Evolutionary conservation across 495 filamentous ascomycete species (phyloP), one percentile per base, ranked within the genome.

Genomic region (Antarctomyces pellizariae): DNA sequence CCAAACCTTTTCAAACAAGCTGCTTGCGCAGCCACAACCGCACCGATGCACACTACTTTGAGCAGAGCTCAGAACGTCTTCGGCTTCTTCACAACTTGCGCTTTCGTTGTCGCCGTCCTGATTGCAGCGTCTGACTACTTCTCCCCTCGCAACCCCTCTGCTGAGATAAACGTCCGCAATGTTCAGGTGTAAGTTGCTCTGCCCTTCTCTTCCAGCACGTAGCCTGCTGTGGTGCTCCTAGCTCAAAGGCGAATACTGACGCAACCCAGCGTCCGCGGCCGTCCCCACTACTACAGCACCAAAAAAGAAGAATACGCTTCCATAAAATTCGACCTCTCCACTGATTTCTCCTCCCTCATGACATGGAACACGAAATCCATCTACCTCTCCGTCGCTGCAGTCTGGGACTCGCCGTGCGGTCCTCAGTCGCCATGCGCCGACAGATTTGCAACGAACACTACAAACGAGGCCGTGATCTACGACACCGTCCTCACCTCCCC

Each of bases 331-430:
- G 75, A 84, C 39, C 66, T 95, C 12, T 71, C 91, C 36, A 53
- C 56, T 19, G 84, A 97, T 52, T 64, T 97, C 27, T 66, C 68
- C 30, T 71, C 74, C 15, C 71, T 99, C 41, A 93, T 92, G 68
- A 90, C 75, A 50, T 99, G 89, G 89, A 99, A 99, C 57, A 99
- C 86, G n/a, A 99, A 99, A 51, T 80, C 93, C 50, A 50, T 95
- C 39, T 99, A 95, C 53, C 67, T 89, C 48, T 97, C 86, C 61
- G 67, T 97, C 25, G 76, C 75, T 26, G 82, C 83, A 18, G 67
- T 67, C 13, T 97, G 84, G 61, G n/a, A n/a, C n/a, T n/a, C n/a
- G n/a, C n/a, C n/a, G n/a, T n/a, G n/a, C n/a, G n/a, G n/a, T 74
- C 82, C 26, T 60, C 67, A 13, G 39, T 47, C 31, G 45, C 46